Percentiles rank a stretch among this genome's conserved stretches.
phyloP scores from a whole-genome alignment of 176 grass and related monocot species.

The Aechmea fasciata region DNA sequence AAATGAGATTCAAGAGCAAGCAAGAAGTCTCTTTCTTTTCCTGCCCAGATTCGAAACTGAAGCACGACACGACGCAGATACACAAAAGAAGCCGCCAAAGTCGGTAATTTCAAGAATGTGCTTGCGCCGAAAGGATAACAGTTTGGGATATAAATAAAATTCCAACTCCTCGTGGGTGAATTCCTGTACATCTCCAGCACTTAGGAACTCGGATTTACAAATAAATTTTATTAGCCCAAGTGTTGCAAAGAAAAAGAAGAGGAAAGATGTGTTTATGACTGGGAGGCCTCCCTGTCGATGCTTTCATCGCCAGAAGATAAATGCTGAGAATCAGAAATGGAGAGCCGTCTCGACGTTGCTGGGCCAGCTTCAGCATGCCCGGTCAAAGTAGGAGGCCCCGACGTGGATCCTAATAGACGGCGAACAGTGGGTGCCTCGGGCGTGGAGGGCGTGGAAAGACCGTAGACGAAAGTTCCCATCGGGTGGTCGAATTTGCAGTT shows the following conservation, averaged over 20 bases:
- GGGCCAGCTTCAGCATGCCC: conserved; percentile 21
- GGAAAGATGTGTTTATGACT: conserved; percentile 22
- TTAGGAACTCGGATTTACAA: conserved; percentile 23
- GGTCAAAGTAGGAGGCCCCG: conserved; percentile 21
- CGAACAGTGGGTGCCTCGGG: conserved; percentile 28
- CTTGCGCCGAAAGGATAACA: conserved; percentile 23
- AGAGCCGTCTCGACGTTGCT: conserved; percentile 29
- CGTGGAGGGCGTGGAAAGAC: conserved; percentile 36
- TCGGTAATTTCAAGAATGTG: conserved; percentile 28
- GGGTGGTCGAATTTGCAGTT: conserved; percentile 95
- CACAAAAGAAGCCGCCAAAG: conserved; percentile 37
- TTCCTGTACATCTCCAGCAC: conserved; percentile 32
- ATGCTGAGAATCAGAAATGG: conserved; percentile 39
- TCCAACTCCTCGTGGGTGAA: neutral
- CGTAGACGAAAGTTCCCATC: conserved; percentile 50
- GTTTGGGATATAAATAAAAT: neutral
- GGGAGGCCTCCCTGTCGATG: conserved; percentile 54
- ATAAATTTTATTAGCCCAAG: conserved; percentile 21
- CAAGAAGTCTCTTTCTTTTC: conserved; percentile 49
- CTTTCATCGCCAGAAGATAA: conserved; percentile 45
- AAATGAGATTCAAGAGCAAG: conserved; percentile 24
- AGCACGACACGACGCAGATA: neutral
- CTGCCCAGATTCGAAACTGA: conserved; percentile 20
- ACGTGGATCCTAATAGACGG: conserved; percentile 30
- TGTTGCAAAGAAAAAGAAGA: conserved; percentile 20